Percentiles rank a stretch among this genome's conserved stretches.
phyloP scores from a whole-genome alignment of 2,329 filamentous ascomycete genomes.

The Aspergillus sp. region DNA sequence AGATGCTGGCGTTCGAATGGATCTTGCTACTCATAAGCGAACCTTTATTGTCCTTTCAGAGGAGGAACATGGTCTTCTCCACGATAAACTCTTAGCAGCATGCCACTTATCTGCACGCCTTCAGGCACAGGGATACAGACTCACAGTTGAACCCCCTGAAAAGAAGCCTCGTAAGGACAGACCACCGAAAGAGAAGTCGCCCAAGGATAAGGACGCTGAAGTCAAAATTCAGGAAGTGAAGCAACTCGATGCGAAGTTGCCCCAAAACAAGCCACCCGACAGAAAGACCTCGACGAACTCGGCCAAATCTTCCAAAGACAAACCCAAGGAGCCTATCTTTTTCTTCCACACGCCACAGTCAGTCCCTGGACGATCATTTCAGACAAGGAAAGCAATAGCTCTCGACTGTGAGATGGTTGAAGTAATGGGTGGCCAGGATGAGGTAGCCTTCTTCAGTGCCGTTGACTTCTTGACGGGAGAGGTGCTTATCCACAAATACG shows the following conservation, averaged over 20 bases:
- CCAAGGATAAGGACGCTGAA: background rate
- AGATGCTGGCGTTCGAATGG: background rate
- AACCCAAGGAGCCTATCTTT: background rate
- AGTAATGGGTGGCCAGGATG: conserved; percentile 25
- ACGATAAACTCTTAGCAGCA: conserved; percentile 3
- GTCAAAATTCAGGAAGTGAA: background rate
- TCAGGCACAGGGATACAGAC: background rate
- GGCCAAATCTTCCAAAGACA: background rate
- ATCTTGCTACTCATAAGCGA: background rate
- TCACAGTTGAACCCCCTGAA: background rate
- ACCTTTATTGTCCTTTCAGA: background rate
- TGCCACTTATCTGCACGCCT: conserved; percentile 9
- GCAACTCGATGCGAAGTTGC: background rate
- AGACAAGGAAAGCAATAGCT: conserved; percentile 30
- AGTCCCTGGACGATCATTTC: background rate
- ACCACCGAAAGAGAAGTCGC: background rate
- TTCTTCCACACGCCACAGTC: background rate
- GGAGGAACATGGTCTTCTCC: background rate
- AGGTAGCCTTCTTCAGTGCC: conserved; percentile 40
- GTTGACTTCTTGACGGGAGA: conserved; percentile 50
- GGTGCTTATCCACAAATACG: conserved; percentile 46
- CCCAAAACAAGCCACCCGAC: background rate
- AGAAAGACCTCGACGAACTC: background rate
- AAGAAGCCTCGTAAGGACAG: background rate
- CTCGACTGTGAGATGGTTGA: conserved; percentile 54